phyloP scores from a whole-genome alignment of 2,329 filamentous ascomycete genomes.

The Ascochyta viciae-villosae region DNA sequence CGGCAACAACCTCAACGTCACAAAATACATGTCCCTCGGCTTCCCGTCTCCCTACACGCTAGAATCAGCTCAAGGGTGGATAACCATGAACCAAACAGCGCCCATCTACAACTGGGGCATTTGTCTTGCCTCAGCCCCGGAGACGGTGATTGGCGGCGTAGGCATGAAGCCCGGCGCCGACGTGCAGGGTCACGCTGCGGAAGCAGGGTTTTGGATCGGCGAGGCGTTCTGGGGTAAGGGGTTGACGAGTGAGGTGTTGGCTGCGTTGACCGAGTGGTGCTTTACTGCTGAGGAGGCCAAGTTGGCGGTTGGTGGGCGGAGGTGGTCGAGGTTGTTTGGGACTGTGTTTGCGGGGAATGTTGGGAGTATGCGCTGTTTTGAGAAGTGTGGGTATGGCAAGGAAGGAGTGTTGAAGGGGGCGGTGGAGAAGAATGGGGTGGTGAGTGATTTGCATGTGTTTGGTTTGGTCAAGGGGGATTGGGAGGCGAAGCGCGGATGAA shows the following conservation, averaged over 20 bases:
- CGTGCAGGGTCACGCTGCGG: constrained; percentile 46
- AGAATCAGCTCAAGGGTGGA: constrained; percentile 43
- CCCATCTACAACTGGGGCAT: constrained; percentile 30
- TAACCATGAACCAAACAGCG: constrained; percentile 32
- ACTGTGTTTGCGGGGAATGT: constrained; percentile 41
- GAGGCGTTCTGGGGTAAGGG: constrained; percentile 47
- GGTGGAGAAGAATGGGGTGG: constrained; percentile 45
- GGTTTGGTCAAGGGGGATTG: constrained; percentile 46
- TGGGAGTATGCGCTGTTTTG: constrained; percentile 46
- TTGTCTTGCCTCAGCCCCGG: constrained; percentile 18
- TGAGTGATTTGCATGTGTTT: constrained; percentile 42
- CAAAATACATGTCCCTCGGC: constrained; percentile 46
- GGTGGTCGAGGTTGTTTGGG: constrained; percentile 41
- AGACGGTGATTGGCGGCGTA: constrained; percentile 45
- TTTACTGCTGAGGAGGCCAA: constrained; percentile 28
- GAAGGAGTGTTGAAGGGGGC: constrained; percentile 49
- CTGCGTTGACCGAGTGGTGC: constrained; percentile 44
- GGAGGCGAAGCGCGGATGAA: constrained; percentile 19
- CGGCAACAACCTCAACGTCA: constrained; percentile 42
- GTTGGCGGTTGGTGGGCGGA: constrained; percentile 22
- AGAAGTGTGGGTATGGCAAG: constrained; percentile 47
- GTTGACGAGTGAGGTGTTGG: constrained; percentile 42
- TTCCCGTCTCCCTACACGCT: constrained; percentile 52
- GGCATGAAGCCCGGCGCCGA: constrained; percentile 48
- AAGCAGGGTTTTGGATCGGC: constrained; percentile 54